Percentiles rank a stretch among this genome's conserved stretches.
Conservation (phyloP, 371 early-diverging fungal genomes). For the Mucor lusitanicus region DNA sequence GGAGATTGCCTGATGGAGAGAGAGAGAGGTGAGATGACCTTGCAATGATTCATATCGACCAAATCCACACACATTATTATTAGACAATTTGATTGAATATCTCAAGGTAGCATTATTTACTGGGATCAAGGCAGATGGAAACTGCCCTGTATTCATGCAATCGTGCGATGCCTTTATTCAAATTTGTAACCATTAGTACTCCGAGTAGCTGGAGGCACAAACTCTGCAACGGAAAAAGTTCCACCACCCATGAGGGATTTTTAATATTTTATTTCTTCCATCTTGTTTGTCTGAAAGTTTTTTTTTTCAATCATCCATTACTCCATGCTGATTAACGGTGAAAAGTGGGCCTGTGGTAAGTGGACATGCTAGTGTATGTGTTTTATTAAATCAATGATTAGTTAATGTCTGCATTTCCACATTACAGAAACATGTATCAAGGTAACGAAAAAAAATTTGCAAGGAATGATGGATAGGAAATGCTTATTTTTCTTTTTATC, state of each 20-base stretch:
- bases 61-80: too few species aligned
- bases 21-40: too few species aligned
- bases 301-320: background rate
- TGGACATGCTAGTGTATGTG: background rate
- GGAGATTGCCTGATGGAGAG: too few species aligned
- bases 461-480: background rate
- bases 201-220: background rate
- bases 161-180: background rate
- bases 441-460: slow-evolving; percentile 19
- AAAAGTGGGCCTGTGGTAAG: slow-evolving; percentile 37
- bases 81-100: too few species aligned
- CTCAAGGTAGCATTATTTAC: too few species aligned
- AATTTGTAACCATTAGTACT: background rate
- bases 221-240: too few species aligned
- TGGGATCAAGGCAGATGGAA: too few species aligned
- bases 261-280: background rate
- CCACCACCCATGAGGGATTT: background rate
- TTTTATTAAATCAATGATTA: background rate
- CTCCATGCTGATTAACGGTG: slow-evolving; percentile 23
- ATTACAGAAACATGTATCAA: slow-evolving; percentile 45
- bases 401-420: background rate
- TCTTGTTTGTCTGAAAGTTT: background rate
- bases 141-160: background rate
- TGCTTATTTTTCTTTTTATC: background rate
- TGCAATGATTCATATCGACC: too few species aligned